Evolutionary conservation across 345 rosid species (phyloP).

Genomic region (Hibiscus trionum): DNA sequence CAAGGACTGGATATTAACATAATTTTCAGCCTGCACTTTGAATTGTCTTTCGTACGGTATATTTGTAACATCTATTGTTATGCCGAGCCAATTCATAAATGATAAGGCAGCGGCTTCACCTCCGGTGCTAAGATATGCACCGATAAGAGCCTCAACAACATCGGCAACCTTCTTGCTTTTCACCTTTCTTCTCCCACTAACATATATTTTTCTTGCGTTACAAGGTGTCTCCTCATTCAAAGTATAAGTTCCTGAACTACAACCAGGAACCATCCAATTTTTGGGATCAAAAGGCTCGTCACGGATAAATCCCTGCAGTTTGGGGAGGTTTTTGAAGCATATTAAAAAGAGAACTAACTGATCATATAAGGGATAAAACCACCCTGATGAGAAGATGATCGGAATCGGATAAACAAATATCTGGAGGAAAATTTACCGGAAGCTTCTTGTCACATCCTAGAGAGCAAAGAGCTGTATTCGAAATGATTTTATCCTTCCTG

Average conservation of each 20-base stretch:
- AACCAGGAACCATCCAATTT: slow-evolving; percentile 71
- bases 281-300: slow-evolving; percentile 60
- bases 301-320: slow-evolving; percentile 72
- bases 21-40: slow-evolving; percentile 28
- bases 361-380: not conserved
- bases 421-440: slow-evolving; percentile 41
- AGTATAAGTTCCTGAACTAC: slow-evolving; percentile 24
- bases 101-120: slow-evolving; percentile 58
- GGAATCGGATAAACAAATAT: not conserved
- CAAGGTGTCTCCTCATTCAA: slow-evolving; percentile 31
- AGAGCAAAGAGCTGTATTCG: slow-evolving; percentile 62
- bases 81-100: slow-evolving; percentile 69
- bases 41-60: slow-evolving; percentile 26
- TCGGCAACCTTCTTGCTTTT: slow-evolving; percentile 69
- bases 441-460: slow-evolving; percentile 62
- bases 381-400: not conserved
- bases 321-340: not conserved
- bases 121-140: slow-evolving; percentile 66
- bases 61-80: slow-evolving; percentile 39
- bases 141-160: slow-evolving; percentile 78
- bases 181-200: slow-evolving; percentile 33
- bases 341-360: not conserved
- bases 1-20: slow-evolving; percentile 35
- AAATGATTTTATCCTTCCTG: slow-evolving; percentile 49
- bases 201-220: slow-evolving; percentile 33